These are phyloP conservation scores for Fagus crenata DNA, from an alignment of 306 rosid species.

Conservation along the genomic window DNA sequence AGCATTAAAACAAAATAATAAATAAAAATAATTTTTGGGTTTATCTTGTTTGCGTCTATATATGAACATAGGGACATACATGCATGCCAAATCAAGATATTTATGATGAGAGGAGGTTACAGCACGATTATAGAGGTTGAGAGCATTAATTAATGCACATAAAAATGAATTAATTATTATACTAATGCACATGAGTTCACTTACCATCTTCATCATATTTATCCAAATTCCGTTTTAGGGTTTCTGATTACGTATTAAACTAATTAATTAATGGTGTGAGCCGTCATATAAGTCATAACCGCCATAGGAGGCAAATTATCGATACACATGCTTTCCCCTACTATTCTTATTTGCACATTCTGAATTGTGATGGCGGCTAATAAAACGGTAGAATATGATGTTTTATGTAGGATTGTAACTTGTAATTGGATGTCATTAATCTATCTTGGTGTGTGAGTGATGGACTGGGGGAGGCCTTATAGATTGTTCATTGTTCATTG, in stretches of 20 bases:
- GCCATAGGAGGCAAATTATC: not conserved
- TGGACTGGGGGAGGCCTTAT: no score
- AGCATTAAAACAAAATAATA: no score
- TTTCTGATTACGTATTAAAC: not conserved
- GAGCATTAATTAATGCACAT: slow-evolving; percentile 26
- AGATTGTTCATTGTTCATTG: no score
- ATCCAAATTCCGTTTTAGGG: not conserved
- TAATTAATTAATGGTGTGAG: not conserved
- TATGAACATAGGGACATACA: not conserved
- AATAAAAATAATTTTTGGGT: no score
- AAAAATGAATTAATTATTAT: slow-evolving; percentile 21
- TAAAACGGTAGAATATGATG: not conserved
- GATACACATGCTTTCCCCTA: not conserved
- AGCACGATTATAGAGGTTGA: slow-evolving; percentile 31
- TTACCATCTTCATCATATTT: not conserved
- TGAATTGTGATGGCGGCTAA: not conserved
- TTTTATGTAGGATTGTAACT: not conserved
- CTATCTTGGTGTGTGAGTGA: no score
- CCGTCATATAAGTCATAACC: not conserved
- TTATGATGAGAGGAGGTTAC: slow-evolving; percentile 8
- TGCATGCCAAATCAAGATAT: not conserved
- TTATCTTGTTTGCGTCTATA: no score
- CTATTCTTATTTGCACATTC: not conserved
- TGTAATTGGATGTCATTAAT: not conserved
- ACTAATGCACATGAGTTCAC: slow-evolving; percentile 6